Conservation (phyloP, 164 flowering plant species). For the Sextonia rubra region DNA sequence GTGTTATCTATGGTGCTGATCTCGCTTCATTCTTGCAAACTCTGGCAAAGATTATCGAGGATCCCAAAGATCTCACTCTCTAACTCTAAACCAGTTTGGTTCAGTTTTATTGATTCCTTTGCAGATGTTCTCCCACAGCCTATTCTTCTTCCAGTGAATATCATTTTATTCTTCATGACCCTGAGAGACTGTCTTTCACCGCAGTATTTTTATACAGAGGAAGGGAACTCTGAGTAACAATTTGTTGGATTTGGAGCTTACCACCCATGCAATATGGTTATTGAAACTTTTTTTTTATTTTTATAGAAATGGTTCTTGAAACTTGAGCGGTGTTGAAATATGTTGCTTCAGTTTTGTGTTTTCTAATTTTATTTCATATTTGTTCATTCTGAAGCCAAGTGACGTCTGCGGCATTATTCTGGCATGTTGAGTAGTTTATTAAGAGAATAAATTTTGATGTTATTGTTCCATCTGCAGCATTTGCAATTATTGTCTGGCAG, state of each 20-base stretch:
- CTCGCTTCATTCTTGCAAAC: slow-evolving; percentile 92
- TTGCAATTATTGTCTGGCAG: too few relatives aligned
- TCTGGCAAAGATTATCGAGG: slow-evolving; percentile 77
- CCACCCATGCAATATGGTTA: neutral
- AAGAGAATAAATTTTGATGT: too few relatives aligned
- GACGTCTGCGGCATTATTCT: too few relatives aligned
- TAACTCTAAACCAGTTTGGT: slow-evolving; percentile 19
- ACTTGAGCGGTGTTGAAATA: neutral
- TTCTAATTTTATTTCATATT: neutral
- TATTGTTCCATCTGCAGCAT: too few relatives aligned
- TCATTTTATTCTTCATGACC: neutral
- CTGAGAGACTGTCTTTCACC: neutral
- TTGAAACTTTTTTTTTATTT: too few relatives aligned
- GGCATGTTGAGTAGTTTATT: too few relatives aligned
- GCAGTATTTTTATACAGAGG: too few relatives aligned
- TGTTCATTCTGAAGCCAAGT: too few relatives aligned
- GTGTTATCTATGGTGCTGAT: slow-evolving; percentile 92
- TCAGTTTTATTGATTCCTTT: neutral
- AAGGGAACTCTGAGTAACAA: neutral
- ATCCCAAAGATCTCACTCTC: slow-evolving; percentile 82
- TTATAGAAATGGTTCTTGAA: too few relatives aligned
- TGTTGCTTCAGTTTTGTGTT: slow-evolving; percentile 3
- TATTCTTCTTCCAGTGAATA: too few relatives aligned
- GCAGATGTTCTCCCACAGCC: neutral
- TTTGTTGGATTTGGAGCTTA: neutral